A percentile compares a stretch with the other conserved stretches of the same genome.
phyloP scores from a whole-genome alignment of 2,329 filamentous ascomycete species.

The Aphanocladium album region DNA sequence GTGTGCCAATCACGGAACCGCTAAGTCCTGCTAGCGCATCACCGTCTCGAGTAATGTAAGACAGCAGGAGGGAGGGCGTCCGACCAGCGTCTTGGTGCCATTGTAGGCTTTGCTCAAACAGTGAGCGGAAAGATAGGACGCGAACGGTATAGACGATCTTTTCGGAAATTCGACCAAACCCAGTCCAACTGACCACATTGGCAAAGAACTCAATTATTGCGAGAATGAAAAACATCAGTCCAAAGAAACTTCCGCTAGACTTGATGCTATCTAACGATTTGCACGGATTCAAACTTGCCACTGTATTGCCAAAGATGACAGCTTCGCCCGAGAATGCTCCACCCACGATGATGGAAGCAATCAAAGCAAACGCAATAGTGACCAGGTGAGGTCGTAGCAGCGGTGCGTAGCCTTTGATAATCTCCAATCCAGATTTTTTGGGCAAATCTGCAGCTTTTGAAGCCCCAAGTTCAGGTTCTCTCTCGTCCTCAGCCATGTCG shows the following conservation, averaged over 20 bases:
- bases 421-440: too few species aligned
- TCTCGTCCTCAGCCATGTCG: too few species aligned
- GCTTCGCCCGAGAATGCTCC: constrained; percentile 44
- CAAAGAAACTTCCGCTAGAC: constrained; percentile 35
- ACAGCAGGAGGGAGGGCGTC: constrained; percentile 53
- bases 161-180: constrained; percentile 44
- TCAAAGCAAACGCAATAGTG: too few species aligned
- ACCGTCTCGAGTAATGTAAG: constrained; percentile 60
- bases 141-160: constrained; percentile 54
- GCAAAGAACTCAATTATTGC: constrained; percentile 39
- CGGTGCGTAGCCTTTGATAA: too few species aligned
- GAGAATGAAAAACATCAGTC: constrained; percentile 48
- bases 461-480: too few species aligned
- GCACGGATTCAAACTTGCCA: constrained; percentile 37
- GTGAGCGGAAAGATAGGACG: constrained; percentile 52
- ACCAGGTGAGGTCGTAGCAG: too few species aligned
- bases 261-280: constrained; percentile 27
- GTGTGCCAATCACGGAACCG: constrained; percentile 59
- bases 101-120: constrained; percentile 58
- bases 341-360: constrained; percentile 44
- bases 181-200: constrained; percentile 48
- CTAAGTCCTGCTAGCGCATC: constrained; percentile 57
- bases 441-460: too few species aligned
- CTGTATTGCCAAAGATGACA: constrained; percentile 35
- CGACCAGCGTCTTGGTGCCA: constrained; percentile 61